phyloP scores from a whole-genome alignment of 176 grass and related monocot species.

The Aegilops bicornis region DNA sequence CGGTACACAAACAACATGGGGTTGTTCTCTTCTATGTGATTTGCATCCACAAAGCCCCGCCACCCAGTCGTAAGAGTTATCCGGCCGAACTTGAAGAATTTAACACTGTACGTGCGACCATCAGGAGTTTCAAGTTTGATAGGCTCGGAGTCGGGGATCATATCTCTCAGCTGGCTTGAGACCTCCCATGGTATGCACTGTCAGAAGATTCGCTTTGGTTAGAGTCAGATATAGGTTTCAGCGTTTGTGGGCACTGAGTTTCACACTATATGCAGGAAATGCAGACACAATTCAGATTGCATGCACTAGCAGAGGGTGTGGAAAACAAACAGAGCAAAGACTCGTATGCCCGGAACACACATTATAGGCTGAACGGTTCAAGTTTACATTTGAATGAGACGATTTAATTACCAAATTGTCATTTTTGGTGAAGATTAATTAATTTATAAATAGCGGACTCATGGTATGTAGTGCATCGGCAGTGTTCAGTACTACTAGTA shows the following conservation, averaged over 20 bases:
- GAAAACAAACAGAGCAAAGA: too few species aligned
- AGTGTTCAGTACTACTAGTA: too few species aligned
- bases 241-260: background rate
- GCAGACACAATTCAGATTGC: too few species aligned
- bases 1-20: constrained; percentile 31
- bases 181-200: background rate
- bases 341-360: too few species aligned
- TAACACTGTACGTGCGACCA: constrained; percentile 13
- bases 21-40: background rate
- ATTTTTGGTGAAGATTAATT: too few species aligned
- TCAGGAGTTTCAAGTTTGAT: constrained; percentile 24
- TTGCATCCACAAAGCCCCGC: constrained; percentile 3
- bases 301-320: too few species aligned
- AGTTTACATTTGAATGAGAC: too few species aligned
- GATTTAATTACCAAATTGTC: too few species aligned
- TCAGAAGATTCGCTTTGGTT: background rate
- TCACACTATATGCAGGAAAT: background rate
- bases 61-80: background rate
- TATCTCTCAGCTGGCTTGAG: background rate
- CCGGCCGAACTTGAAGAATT: background rate
- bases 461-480: background rate
- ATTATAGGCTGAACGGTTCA: too few species aligned
- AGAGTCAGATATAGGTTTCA: background rate
- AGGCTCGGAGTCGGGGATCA: background rate
- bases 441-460: background rate